Percentiles rank a stretch among this genome's conserved stretches.
Conservation (phyloP, 805 yeast species). For the Metschnikowia henanensis region DNA sequence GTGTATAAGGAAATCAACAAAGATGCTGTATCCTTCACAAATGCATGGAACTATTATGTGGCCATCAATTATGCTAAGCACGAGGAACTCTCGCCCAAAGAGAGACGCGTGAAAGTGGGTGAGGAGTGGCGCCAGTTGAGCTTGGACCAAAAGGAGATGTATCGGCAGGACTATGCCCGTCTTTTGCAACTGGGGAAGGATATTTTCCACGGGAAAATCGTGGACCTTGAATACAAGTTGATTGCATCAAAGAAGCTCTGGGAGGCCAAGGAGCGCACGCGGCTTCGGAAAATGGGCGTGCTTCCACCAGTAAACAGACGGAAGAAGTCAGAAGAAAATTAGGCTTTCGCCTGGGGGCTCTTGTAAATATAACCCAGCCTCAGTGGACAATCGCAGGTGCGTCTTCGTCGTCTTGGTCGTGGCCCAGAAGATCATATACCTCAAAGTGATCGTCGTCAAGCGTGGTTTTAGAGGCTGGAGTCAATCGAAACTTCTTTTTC, state of each 20-base stretch:
- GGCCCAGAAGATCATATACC: slow-evolving; percentile 21
- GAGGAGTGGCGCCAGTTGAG: slow-evolving; percentile 27
- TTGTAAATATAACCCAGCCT: too few species aligned
- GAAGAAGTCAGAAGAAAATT: background rate
- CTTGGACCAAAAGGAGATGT: slow-evolving; percentile 27
- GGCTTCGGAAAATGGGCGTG: slow-evolving; percentile 15
- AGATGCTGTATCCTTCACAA: slow-evolving; percentile 25
- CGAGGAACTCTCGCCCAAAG: slow-evolving; percentile 17
- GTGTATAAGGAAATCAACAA: background rate
- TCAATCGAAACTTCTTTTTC: slow-evolving; percentile 6
- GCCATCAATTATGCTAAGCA: slow-evolving; percentile 18
- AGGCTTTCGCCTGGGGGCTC: background rate
- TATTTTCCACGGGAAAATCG: slow-evolving; percentile 28
- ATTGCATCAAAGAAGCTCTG: slow-evolving; percentile 10
- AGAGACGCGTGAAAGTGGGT: slow-evolving; percentile 18
- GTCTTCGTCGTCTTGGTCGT: slow-evolving; percentile 29
- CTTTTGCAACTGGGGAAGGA: slow-evolving; percentile 31
- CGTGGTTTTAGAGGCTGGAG: background rate
- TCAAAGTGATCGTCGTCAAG: slow-evolving; percentile 23
- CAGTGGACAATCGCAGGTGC: slow-evolving; percentile 25
- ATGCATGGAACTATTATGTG: slow-evolving; percentile 39
- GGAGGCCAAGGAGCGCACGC: slow-evolving; percentile 13
- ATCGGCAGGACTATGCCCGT: slow-evolving; percentile 28
- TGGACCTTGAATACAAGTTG: slow-evolving; percentile 27
- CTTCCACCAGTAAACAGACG: background rate